Evolutionary conservation across 345 rosid genomes (phyloP).

Genomic region (Noccaea caerulescens): DNA sequence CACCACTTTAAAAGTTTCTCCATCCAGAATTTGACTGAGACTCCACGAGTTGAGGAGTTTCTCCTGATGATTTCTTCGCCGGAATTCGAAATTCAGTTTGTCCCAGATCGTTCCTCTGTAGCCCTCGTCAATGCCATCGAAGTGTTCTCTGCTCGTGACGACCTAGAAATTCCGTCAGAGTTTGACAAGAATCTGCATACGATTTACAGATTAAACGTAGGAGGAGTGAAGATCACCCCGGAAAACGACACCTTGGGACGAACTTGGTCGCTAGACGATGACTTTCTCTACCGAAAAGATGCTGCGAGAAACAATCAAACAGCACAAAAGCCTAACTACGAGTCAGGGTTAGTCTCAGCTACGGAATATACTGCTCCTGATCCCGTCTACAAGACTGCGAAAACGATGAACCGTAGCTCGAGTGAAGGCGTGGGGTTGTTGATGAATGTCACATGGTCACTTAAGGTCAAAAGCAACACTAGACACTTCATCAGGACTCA

Average conservation of each 20-base stretch:
- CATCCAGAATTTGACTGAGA: conserved; percentile 8
- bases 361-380: conserved; percentile 49
- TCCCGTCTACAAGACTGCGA: conserved; percentile 51
- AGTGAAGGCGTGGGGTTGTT: neutral
- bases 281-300: too few relatives aligned
- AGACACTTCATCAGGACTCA: conserved; percentile 55
- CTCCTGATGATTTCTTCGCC: conserved; percentile 37
- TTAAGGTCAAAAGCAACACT: conserved; percentile 46
- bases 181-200: conserved; percentile 30
- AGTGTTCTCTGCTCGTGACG: conserved; percentile 49
- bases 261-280: conserved; percentile 51
- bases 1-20: conserved; percentile 45
- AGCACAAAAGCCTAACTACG: conserved; percentile 11
- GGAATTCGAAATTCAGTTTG: conserved; percentile 41
- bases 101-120: conserved; percentile 49
- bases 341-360: neutral
- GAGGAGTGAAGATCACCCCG: conserved; percentile 59
- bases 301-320: neutral
- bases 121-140: conserved; percentile 73
- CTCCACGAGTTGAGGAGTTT: conserved; percentile 52
- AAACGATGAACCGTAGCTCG: conserved; percentile 24
- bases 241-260: conserved; percentile 63
- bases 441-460: conserved; percentile 54
- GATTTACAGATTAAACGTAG: conserved; percentile 66
- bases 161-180: conserved; percentile 10